Evolutionary conservation across 345 rosid species (phyloP), one percentile per base, ranked within the genome.

Genomic region (Syzygium aqueum): DNA sequence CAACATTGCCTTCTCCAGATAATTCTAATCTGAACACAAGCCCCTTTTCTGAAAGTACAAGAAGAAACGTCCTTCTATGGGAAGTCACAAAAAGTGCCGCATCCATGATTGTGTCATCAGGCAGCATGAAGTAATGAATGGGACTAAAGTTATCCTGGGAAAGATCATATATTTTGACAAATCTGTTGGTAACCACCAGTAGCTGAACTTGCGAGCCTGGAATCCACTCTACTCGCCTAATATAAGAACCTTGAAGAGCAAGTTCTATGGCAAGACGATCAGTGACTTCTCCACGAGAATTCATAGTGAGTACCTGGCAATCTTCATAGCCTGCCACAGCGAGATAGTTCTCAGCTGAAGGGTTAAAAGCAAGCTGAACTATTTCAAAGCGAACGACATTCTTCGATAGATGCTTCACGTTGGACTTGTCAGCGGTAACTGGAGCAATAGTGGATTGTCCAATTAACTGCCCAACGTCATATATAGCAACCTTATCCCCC

Each of bases 271-370:
- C 97, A 89, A 97, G 98, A 89, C 99, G 96, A 87, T 97, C 99
- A 50, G 93, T 94, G 85, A 97, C 98, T 91, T 97, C 99, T 87
- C 99, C 99, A 23, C 99, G 98, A 87, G 94, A 97, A 93, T 95
- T 96, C 87, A 96, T 85, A 86, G 97, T 93, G 85, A 96, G 98
- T 65, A 97, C 96, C 90, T 96, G 99, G 86, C 99, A 97, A 91
- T 96, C 99, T 92, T 96, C 99, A 91, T 93, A 97, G 85, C 99
- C 99, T 86, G 99, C 96, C 53, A 97, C 98, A 90, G 98, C 98
- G 88, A 97, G 99, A 90, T 95, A 94, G 91, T 94, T 97, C 93
- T 97, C 99, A 50, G 94, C 96, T 56, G 93, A 90, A 51, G 94
- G 88, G 92, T 95, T 97, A 87, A 97, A 97, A 82, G 91, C 86